These are phyloP conservation scores for Ophiostoma sp. DNA, from an alignment of 2,329 filamentous ascomycete species.

Conservation along the genomic window DNA sequence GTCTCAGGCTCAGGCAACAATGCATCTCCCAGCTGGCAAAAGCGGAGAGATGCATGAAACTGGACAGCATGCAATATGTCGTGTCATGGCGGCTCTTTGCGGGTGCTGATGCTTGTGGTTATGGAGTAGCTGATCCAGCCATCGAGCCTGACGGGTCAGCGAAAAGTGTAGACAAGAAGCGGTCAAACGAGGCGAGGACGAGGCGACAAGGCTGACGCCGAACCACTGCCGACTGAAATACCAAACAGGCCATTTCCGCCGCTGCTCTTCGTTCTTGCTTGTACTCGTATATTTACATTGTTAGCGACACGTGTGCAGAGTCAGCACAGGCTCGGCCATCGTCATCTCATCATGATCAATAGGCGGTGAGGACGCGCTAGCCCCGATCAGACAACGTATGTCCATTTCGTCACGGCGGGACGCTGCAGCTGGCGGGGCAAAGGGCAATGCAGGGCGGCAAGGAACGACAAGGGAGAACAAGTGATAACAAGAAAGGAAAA, in stretches of 20 bases:
- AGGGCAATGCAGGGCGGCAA: constrained; percentile 1
- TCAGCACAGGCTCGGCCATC: background rate
- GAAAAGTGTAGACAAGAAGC: background rate
- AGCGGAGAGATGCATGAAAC: constrained; percentile 4
- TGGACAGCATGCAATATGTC: background rate
- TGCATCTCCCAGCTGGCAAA: background rate
- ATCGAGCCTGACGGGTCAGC: background rate
- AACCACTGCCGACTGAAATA: background rate
- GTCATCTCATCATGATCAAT: background rate
- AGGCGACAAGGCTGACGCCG: background rate
- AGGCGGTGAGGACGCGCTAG: constrained; percentile 16
- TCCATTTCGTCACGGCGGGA: background rate
- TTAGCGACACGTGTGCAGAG: background rate
- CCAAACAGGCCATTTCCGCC: background rate
- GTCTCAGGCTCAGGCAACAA: background rate
- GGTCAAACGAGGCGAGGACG: background rate
- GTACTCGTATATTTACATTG: background rate
- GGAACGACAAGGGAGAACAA: constrained; percentile 3
- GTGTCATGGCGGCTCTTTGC: background rate
- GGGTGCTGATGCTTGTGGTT: background rate
- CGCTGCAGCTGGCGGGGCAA: background rate
- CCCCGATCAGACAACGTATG: background rate
- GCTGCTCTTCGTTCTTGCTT: background rate
- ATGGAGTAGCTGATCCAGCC: background rate
- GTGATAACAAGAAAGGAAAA: background rate